Evolutionary conservation across 257 asterid species (phyloP), one percentile per base, ranked within the genome.

Genomic region (Lithospermum erythrorhizon): DNA sequence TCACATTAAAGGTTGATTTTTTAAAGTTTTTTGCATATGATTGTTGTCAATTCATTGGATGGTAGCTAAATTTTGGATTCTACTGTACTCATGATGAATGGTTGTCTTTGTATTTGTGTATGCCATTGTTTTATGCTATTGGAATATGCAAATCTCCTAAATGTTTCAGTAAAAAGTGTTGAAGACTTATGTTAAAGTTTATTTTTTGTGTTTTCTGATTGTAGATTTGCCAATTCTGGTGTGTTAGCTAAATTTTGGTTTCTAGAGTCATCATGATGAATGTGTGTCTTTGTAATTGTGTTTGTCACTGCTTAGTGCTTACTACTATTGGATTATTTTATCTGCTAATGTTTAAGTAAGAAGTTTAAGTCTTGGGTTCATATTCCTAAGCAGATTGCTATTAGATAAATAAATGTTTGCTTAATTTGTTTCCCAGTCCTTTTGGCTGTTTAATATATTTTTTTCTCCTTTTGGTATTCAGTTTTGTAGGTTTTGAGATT

Each of bases 401-500:
- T 25, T 58, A 37, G 21, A 11, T 55, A 35, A 35, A 35, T 35
- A 35, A 8, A 35, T 4, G 6, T 7, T 35, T 6, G 45, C n/a
- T n/a, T n/a, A n/a, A 35, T 5, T 27, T 27, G 32, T 27, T 27
- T 27, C 61, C 63, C 57, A 67, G 66, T 70, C 68, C 30, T 82
- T 76, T 65, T 81, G 58, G 68, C 73, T 66, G 52, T 56, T 32
- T 56, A 65, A 58, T 64, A 37, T 58, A 27, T 27, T 27, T 27
- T 66, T 62, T 62, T 27, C 67, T 74, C 67, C 59, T 70, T 29
- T 68, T 21, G 4, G 23, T 9, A 21, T 55, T 55, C 21, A 21
- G 0, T 70, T 74, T 69, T 65, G 65, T 73, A 83, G 89, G 85
- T 76, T 66, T 66, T n/a, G 74, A 64, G 71, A 65, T 67, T 73